Evolutionary conservation across 257 asterid species (phyloP).

Genomic region (Jacaranda copaia): DNA sequence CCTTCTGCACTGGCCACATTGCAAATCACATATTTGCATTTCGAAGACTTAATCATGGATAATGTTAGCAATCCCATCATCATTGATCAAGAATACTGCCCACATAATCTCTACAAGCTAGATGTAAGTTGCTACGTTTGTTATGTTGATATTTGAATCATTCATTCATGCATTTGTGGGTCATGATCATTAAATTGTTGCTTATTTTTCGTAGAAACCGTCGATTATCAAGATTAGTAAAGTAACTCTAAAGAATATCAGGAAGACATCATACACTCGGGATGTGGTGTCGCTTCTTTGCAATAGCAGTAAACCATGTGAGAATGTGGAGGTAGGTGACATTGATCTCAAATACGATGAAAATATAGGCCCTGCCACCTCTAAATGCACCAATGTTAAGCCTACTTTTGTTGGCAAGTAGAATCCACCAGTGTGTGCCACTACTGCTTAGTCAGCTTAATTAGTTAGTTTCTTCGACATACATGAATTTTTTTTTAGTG

Average conservation of each 20-base stretch:
- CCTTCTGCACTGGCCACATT: slow-evolving; percentile 49
- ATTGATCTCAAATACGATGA: slow-evolving; percentile 32
- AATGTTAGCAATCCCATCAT: slow-evolving; percentile 49
- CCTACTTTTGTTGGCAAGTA: too few relatives aligned
- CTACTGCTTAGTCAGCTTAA: too few relatives aligned
- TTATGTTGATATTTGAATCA: too few relatives aligned
- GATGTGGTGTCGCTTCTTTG: slow-evolving; percentile 45
- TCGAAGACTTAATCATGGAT: slow-evolving; percentile 41
- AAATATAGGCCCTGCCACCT: too few relatives aligned
- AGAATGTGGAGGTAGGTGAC: slow-evolving; percentile 48
- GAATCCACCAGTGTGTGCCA: too few relatives aligned
- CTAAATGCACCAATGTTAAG: too few relatives aligned
- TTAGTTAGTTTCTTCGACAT: too few relatives aligned
- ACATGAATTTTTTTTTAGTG: too few relatives aligned
- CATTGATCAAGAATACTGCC: slow-evolving; percentile 59
- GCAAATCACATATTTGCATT: slow-evolving; percentile 35
- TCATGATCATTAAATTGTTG: slow-evolving; percentile 1
- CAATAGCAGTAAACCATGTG: slow-evolving; percentile 56
- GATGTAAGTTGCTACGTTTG: slow-evolving; percentile 23
- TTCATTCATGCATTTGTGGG: not conserved
- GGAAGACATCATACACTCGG: slow-evolving; percentile 47
- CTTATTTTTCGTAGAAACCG: slow-evolving; percentile 23
- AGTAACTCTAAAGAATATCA: slow-evolving; percentile 33
- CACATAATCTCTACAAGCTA: slow-evolving; percentile 43
- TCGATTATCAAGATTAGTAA: slow-evolving; percentile 41